A percentile compares a stretch with the other conserved stretches of the same genome.
Conservation (phyloP, 441 rosid species). For the Euphorbia corollata region DNA sequence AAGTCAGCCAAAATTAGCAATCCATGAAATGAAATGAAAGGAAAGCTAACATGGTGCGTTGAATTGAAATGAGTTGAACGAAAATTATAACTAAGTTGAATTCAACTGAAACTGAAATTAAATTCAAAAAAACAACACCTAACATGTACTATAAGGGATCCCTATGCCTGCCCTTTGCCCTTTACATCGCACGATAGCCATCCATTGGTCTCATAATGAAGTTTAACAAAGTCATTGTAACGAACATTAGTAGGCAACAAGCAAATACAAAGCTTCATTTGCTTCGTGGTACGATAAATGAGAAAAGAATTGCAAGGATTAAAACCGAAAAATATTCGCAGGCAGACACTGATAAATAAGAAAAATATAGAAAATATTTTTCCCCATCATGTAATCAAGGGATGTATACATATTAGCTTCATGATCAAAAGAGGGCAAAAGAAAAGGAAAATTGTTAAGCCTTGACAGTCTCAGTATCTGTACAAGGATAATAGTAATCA, state of each 20-base stretch:
- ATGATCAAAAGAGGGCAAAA: constrained; percentile 2
- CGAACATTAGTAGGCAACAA: too few relatives aligned
- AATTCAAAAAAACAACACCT: too few relatives aligned
- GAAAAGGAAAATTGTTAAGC: constrained; percentile 16
- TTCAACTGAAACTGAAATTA: too few relatives aligned
- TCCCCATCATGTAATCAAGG: constrained; percentile 11
- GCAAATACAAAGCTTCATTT: not conserved
- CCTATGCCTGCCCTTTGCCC: too few relatives aligned
- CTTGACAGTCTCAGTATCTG: constrained; percentile 31
- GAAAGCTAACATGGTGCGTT: constrained; percentile 3
- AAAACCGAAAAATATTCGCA: not conserved
- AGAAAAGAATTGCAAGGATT: too few relatives aligned
- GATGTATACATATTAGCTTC: constrained; percentile 17
- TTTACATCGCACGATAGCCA: too few relatives aligned
- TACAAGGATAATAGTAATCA: constrained; percentile 24
- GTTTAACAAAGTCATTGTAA: too few relatives aligned
- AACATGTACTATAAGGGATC: too few relatives aligned
- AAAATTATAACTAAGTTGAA: too few relatives aligned
- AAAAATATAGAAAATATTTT: constrained; percentile 4
- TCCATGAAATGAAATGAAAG: constrained; percentile 1
- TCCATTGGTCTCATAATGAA: too few relatives aligned
- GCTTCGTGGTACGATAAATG: too few relatives aligned
- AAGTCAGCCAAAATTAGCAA: not conserved
- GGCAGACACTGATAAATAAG: not conserved
- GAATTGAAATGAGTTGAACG: too few relatives aligned